Conservation (phyloP, 108 stramenopile genomes). For the Seminavis robusta region DNA sequence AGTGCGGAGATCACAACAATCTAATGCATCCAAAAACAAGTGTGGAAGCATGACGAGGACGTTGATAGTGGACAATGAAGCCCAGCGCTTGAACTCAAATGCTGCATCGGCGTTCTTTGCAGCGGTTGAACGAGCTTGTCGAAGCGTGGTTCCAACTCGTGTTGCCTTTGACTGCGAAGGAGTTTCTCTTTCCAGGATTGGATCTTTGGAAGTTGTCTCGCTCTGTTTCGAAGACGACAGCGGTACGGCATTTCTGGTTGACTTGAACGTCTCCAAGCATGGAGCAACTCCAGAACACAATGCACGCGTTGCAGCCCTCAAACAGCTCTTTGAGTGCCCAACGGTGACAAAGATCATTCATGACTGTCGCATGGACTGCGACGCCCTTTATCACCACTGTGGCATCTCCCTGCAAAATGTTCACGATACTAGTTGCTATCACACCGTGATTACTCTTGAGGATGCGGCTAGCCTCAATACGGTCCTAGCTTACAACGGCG, state of each 20-base stretch:
- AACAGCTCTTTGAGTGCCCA: constrained; percentile 18
- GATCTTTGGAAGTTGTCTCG: constrained; percentile 25
- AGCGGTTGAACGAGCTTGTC: too few relatives aligned
- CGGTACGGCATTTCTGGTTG: neutral
- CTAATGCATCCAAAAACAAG: too few relatives aligned
- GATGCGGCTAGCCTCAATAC: constrained; percentile 17
- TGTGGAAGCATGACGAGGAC: too few relatives aligned
- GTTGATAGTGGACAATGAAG: too few relatives aligned
- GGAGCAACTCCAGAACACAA: neutral
- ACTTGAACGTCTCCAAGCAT: neutral
- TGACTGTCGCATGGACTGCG: constrained; percentile 40
- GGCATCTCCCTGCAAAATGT: constrained; percentile 15
- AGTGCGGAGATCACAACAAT: too few relatives aligned
- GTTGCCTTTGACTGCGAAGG: constrained; percentile 39
- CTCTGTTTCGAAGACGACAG: constrained; percentile 16
- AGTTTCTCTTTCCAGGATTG: constrained; percentile 19
- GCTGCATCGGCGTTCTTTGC: too few relatives aligned
- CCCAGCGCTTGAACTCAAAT: too few relatives aligned
- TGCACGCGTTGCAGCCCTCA: constrained; percentile 4
- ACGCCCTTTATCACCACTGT: constrained; percentile 37
- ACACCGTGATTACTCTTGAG: constrained; percentile 2
- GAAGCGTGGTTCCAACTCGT: too few relatives aligned
- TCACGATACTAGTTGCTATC: constrained; percentile 31
- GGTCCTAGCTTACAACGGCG: constrained; percentile 16
- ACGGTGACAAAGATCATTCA: constrained; percentile 32